A percentile compares a stretch with the other conserved stretches of the same genome.
Conservation (phyloP, 2,329 filamentous ascomycete genomes). For the Aspergillus bombycis region DNA sequence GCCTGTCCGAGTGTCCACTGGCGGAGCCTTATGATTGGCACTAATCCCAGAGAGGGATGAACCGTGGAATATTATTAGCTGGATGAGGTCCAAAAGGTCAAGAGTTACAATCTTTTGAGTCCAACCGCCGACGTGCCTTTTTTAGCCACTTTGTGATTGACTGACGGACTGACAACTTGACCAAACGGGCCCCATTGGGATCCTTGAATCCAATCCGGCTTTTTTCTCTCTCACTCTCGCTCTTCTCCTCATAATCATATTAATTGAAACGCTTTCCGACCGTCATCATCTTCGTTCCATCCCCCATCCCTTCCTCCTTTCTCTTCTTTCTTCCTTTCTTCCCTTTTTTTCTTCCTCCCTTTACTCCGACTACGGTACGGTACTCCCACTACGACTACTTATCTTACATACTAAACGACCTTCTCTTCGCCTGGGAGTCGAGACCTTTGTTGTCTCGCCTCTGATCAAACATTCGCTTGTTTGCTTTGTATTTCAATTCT, state of each 20-base stretch:
- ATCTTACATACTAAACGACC: background rate
- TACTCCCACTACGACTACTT: background rate
- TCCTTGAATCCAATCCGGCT: background rate
- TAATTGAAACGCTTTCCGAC: background rate
- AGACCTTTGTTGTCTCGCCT: background rate
- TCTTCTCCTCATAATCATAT: background rate
- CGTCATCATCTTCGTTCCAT: background rate
- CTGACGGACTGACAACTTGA: constrained; percentile 11
- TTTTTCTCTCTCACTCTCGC: background rate
- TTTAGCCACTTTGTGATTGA: constrained; percentile 7
- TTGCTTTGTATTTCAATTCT: constrained; percentile 3
- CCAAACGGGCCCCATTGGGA: constrained; percentile 12
- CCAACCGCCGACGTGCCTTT: background rate
- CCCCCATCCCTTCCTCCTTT: background rate
- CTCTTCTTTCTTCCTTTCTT: background rate
- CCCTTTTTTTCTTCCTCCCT: constrained; percentile 6
- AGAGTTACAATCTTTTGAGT: background rate
- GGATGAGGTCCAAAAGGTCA: background rate
- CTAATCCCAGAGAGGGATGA: constrained; percentile 2
- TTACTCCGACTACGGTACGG: background rate
- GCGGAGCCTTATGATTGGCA: constrained; percentile 13
- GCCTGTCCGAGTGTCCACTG: constrained; percentile 1
- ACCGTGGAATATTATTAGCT: constrained; percentile 8
- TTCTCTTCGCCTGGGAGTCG: background rate
- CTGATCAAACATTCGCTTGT: constrained; percentile 13